Evolutionary conservation across 202 grass and related monocot genomes (phyloP).

Genomic region (Panicum virgatum): DNA sequence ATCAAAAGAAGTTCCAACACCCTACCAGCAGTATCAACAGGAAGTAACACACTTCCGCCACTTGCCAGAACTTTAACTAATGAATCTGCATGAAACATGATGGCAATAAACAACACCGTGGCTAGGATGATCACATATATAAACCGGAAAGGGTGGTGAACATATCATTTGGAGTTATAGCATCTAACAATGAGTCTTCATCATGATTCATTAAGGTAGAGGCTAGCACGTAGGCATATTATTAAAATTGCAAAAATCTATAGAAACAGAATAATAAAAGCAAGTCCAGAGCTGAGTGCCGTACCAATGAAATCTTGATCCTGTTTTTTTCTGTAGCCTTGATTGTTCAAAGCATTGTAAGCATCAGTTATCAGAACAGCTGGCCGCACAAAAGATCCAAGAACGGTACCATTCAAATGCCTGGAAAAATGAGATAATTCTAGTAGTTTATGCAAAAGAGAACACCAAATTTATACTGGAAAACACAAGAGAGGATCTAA

Average conservation of each 20-base stretch:
- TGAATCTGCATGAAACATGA: conserved; percentile 63
- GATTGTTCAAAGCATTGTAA: conserved; percentile 95
- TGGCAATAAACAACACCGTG: background rate
- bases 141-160: conserved; percentile 1
- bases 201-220: background rate
- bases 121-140: conserved; percentile 11
- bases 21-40: conserved; percentile 95
- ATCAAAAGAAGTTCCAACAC: conserved; percentile 91
- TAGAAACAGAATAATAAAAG: conserved; percentile 9
- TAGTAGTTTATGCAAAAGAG: conserved; percentile 22
- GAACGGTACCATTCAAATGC: conserved; percentile 91
- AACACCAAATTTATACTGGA: background rate
- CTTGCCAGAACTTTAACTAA: conserved; percentile 68
- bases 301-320: conserved; percentile 93
- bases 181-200: background rate
- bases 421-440: conserved; percentile 48
- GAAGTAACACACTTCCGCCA: conserved; percentile 84
- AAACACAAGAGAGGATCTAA: conserved; percentile 36
- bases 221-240: background rate
- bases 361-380: conserved; percentile 99
- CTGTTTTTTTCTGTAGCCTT: conserved; percentile 83
- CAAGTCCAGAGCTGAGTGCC: background rate
- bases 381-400: conserved; percentile 87
- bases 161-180: background rate
- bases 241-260: background rate